These are phyloP conservation scores for Mikania micrantha DNA, from an alignment of 129 eudicot genomes.

Conservation along the genomic window DNA sequence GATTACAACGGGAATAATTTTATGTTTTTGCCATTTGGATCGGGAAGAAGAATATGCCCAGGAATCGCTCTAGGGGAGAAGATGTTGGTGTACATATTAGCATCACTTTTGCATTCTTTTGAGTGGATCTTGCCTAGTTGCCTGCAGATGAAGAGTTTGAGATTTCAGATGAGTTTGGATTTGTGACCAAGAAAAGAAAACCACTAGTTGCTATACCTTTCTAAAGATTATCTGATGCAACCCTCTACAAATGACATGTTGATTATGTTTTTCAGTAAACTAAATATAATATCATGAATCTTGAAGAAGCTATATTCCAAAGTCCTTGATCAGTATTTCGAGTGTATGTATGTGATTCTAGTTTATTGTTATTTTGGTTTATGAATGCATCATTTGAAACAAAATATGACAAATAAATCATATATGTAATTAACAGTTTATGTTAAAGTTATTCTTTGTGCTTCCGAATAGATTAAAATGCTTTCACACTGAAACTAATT, in stretches of 20 bases:
- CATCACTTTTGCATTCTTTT: constrained; percentile 26
- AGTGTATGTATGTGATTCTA: too few relatives aligned
- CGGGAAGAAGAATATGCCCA: constrained; percentile 28
- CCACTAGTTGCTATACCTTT: constrained; percentile 16
- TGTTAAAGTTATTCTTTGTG: too few relatives aligned
- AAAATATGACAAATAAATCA: too few relatives aligned
- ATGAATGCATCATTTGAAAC: too few relatives aligned
- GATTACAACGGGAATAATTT: constrained; percentile 25
- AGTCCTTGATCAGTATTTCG: neutral
- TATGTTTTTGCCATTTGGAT: constrained; percentile 21
- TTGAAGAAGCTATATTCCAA: neutral
- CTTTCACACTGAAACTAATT: too few relatives aligned
- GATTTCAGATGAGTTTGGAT: constrained; percentile 21
- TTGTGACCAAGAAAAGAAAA: constrained; percentile 25
- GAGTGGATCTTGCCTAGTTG: constrained; percentile 25
- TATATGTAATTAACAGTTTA: too few relatives aligned
- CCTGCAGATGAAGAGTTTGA: constrained; percentile 19
- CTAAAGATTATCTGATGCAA: constrained; percentile 15
- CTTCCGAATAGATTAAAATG: too few relatives aligned
- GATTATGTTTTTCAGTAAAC: neutral
- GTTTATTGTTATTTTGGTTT: too few relatives aligned
- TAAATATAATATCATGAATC: neutral
- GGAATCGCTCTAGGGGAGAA: constrained; percentile 23
- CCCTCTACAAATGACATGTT: neutral
- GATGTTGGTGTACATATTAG: constrained; percentile 25